Conservation (phyloP, 129 eudicot genomes). For the Centella asiatica region DNA sequence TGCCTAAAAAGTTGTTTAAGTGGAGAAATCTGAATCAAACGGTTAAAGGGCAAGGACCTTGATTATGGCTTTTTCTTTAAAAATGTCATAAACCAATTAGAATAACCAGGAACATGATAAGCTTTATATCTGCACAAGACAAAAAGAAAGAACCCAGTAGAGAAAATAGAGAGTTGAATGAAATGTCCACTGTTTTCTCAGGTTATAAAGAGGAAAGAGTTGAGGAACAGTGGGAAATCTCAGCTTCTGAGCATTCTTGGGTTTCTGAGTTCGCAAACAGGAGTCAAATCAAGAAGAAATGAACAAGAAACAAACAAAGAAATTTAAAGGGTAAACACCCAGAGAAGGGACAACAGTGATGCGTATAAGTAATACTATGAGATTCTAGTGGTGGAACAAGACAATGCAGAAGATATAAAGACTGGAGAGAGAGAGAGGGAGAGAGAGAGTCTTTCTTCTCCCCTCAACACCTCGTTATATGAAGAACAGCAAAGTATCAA, state of each 20-base stretch:
- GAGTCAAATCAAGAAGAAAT: conserved; percentile 23
- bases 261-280: conserved; percentile 26
- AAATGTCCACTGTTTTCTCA: conserved; percentile 21
- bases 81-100: conserved; percentile 8
- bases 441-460: not conserved
- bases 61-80: conserved; percentile 17
- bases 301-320: conserved; percentile 17
- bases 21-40: not conserved
- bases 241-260: conserved; percentile 37
- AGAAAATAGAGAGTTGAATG: conserved; percentile 7
- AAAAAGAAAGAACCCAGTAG: not conserved
- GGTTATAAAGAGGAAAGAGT: conserved; percentile 28
- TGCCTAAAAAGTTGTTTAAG: not conserved
- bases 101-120: conserved; percentile 5
- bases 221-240: conserved; percentile 18
- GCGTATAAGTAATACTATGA: conserved; percentile 22
- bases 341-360: conserved; percentile 24
- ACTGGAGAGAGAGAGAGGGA: conserved; percentile 12
- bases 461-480: conserved; percentile 20
- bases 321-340: conserved; percentile 18
- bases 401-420: conserved; percentile 38
- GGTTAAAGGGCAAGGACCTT: conserved; percentile 11
- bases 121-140: conserved; percentile 7
- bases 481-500: conserved; percentile 37
- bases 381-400: conserved; percentile 36